Conservation (phyloP, 768 basidiomycete genomes). For the Ramaria sp. region DNA sequence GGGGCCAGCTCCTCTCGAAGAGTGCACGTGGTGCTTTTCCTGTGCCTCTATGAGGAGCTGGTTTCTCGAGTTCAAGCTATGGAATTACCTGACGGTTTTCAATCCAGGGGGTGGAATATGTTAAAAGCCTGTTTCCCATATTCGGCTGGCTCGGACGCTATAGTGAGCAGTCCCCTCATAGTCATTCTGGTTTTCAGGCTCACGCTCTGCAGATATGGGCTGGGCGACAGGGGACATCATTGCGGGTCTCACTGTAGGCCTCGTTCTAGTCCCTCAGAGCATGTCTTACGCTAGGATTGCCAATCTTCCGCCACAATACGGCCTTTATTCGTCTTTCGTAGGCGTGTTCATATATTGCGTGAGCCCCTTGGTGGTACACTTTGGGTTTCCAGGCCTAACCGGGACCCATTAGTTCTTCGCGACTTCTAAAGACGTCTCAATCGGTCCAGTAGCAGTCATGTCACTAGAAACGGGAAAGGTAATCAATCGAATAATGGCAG, state of each 20-base stretch:
- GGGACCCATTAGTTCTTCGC: slow-evolving; percentile 63
- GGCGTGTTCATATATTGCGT: slow-evolving; percentile 80
- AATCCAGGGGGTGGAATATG: slow-evolving; percentile 48
- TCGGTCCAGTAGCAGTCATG: slow-evolving; percentile 99
- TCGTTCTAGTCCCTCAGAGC: slow-evolving; percentile 90
- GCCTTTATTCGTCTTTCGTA: slow-evolving; percentile 89
- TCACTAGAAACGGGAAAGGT: slow-evolving; percentile 79
- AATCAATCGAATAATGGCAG: slow-evolving; percentile 50
- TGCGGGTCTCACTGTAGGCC: slow-evolving; percentile 87
- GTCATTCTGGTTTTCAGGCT: background rate
- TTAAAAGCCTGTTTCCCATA: slow-evolving; percentile 73
- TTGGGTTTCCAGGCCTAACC: background rate
- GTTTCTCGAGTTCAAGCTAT: too few relatives aligned
- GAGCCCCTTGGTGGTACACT: slow-evolving; percentile 18
- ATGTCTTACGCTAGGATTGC: slow-evolving; percentile 89
- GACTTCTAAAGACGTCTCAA: slow-evolving; percentile 97
- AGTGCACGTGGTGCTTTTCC: background rate
- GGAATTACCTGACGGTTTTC: too few relatives aligned
- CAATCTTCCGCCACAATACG: slow-evolving; percentile 76
- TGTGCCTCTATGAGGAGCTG: too few relatives aligned
- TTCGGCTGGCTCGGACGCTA: slow-evolving; percentile 79
- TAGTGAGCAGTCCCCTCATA: slow-evolving; percentile 38
- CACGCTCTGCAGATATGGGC: slow-evolving; percentile 40
- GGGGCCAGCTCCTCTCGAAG: background rate
- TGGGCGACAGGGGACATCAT: slow-evolving; percentile 85